Evolutionary conservation across 495 filamentous ascomycete species (phyloP), one percentile per base, ranked within the genome.

Genomic region (Trichocladium uniseriatum): DNA sequence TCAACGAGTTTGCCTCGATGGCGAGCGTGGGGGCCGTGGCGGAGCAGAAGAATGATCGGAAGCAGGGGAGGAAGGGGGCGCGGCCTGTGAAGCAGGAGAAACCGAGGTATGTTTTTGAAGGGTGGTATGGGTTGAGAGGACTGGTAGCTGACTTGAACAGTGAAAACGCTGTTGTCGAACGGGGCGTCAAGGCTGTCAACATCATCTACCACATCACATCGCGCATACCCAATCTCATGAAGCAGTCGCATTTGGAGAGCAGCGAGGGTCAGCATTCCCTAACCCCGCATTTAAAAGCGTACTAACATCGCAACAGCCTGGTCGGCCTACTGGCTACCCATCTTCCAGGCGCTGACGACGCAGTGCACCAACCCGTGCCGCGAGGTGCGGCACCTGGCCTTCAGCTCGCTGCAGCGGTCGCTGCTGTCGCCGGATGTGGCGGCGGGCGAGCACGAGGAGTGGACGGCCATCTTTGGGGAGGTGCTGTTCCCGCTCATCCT

Each of bases 241-340:
- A 84, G 58, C 87, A 94, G 60, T 95, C 89, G 19, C 94, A 97
- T 54, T 79, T 97, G 0, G 94, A 97, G 58, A 80, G 79, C 50
- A 83, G 73, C 52, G 86, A 96, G 75, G 86, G 86, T 86, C 61
- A 55, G 73, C 56, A 14, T 9, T 11, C n/a, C 19, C 27, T 9
- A 8, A 39, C 28, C 22, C 9, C 32, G 31, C 19, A 19, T 32
- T 7, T 10, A 21, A 43, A 21, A 5, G 14, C 8, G 8, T 24
- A 28, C 64, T 70, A 47, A 71, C 43, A 6, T n/a, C 14, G 16
- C 3, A 45, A 43, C 53, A 88, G 92, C 92, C 31, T 99, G 92
- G 92, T 86, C 87, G 27, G 87, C 94, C 13, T 99, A 99, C 64
- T 99, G 92, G 92, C 83, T 89, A 14, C 94, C 90, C 19, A 91